Evolutionary conservation across 805 yeast genomes (phyloP).

Genomic region (Candida insectorum): DNA sequence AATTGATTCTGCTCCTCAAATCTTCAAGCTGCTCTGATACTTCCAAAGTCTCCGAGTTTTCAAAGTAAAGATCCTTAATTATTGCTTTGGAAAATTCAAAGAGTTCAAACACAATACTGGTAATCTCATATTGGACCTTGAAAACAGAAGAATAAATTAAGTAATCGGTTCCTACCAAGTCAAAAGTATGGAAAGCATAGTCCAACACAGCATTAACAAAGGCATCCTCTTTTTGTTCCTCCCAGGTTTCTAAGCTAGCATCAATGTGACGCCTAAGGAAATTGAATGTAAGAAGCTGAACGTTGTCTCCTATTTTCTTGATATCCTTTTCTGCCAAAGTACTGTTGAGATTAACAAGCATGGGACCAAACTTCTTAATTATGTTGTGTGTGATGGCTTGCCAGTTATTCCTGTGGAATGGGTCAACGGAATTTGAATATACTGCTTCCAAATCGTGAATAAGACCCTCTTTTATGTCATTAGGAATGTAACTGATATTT

Average conservation of each 20-base stretch:
- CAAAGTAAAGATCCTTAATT: conserved; percentile 16
- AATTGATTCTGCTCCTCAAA: conserved; percentile 7
- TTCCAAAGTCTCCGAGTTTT: conserved; percentile 1
- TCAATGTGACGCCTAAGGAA: conserved; percentile 44
- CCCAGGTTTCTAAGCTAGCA: conserved; percentile 11
- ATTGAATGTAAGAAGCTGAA: conserved; percentile 41
- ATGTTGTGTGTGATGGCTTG: conserved; percentile 46
- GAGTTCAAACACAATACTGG: conserved; percentile 31
- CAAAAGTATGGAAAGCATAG: conserved; percentile 42
- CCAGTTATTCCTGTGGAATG: conserved; percentile 44
- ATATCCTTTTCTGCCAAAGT: conserved; percentile 19
- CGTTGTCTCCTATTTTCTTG: conserved; percentile 24
- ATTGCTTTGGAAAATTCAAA: conserved; percentile 28
- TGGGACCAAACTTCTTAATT: conserved; percentile 52
- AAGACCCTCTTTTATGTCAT: conserved; percentile 25
- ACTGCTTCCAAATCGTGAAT: conserved; percentile 28
- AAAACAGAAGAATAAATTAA: conserved; percentile 49
- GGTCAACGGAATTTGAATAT: conserved; percentile 29
- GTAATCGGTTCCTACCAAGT: conserved; percentile 36
- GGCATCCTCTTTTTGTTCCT: conserved; percentile 18
- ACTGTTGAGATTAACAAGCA: conserved; percentile 38
- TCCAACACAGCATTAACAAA: conserved; percentile 40
- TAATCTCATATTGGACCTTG: conserved; percentile 36
- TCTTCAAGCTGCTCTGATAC: neutral
- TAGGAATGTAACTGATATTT: conserved; percentile 25